Evolutionary conservation across 1,139 yeast genomes (phyloP), one percentile per base, ranked within the genome.

Genomic region (Saccharomycopsis crataegensis): DNA sequence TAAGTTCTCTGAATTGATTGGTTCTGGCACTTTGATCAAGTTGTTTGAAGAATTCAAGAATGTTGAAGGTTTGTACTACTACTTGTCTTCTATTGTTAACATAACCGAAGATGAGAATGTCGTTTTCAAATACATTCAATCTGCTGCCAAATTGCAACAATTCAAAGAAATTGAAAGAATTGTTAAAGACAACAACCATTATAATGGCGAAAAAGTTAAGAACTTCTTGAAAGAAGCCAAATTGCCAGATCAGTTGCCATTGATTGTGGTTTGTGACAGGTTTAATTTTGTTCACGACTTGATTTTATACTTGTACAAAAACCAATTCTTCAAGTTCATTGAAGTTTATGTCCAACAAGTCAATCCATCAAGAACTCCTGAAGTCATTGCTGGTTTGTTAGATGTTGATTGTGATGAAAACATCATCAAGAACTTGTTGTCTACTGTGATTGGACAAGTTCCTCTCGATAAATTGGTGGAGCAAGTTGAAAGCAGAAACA

Each of bases 271-370:
- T 48, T 91, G 98, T 73, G 98, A 93, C 74, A 81, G 97, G 66
- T 89, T 78, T 72, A 78, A 85, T 69, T 93, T 83, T 69, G 91
- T 93, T 56, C 98, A 93, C 68, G 99, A 93, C 70, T 80, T 93
- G 74, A 84, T 93, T 56, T 78, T 93, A 66, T 93, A 87, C 72
- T 78, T 93, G 68, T 93, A 93, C 83, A 93, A 93, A 74, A 87
- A 91, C 71, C 93, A 91, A 70, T 91, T 83, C 72, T 87, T 90
- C 80, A 89, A 93, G 70, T 93, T 91, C 63, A 93, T 93, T 70
- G 98, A 93, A 72, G 96, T 93, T 51, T 93, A 93, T 65, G 99
- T 94, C 55, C 98, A 93, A 74, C 94, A 90, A 66, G 98, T 93
- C 52, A 94, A 93, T 70, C 96, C 99, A 50, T 75, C 93, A 4